These are phyloP conservation scores for Ogataea neopini DNA, from an alignment of 805 yeast species.

Conservation along the genomic window DNA sequence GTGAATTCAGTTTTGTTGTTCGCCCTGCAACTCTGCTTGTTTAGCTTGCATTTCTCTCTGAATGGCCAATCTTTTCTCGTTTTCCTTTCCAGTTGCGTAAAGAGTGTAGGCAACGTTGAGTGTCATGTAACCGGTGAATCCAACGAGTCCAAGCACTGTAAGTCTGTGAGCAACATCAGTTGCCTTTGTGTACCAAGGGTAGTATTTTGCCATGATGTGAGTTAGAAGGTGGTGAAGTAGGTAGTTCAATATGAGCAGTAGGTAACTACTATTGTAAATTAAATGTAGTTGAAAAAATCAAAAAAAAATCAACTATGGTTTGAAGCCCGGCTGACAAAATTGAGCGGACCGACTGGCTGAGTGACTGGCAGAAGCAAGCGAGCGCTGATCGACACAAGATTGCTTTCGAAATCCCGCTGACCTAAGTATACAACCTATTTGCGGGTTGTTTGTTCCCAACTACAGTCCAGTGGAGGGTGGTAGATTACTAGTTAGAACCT, in stretches of 20 bases:
- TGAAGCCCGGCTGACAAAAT: too few species aligned
- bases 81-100: constrained; percentile 52
- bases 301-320: too few species aligned
- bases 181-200: constrained; percentile 76
- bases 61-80: constrained; percentile 43
- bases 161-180: constrained; percentile 74
- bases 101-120: constrained; percentile 54
- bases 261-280: background rate
- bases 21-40: constrained; percentile 26
- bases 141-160: constrained; percentile 66
- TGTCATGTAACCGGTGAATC: constrained; percentile 49
- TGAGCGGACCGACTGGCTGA: too few species aligned
- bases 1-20: constrained; percentile 12
- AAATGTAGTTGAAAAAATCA: background rate
- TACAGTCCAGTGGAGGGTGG: too few species aligned
- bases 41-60: constrained; percentile 32
- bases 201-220: constrained; percentile 44
- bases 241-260: constrained; percentile 4
- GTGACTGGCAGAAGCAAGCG: too few species aligned
- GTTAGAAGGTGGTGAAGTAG: too few species aligned
- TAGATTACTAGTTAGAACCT: too few species aligned
- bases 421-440: too few species aligned
- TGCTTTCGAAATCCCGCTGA: too few species aligned
- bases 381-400: too few species aligned
- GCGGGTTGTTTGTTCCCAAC: too few species aligned